Evolutionary conservation across 495 filamentous ascomycete species (phyloP).

Genomic region (Astrothelium macrocarpum): DNA sequence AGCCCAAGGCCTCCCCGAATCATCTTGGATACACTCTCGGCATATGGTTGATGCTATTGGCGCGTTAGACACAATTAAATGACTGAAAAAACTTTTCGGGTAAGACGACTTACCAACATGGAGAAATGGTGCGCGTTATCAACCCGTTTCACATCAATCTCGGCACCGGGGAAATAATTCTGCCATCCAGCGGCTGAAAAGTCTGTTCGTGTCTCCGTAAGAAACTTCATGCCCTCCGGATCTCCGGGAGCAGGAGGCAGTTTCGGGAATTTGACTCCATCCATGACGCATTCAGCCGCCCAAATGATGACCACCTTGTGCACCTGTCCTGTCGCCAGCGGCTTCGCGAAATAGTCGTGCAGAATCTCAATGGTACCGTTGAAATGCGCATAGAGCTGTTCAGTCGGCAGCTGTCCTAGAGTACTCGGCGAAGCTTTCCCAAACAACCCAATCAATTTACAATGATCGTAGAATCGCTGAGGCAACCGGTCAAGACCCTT

Average conservation of each 20-base stretch:
- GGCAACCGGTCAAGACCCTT: slow-evolving; percentile 26
- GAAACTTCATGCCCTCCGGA: not conserved
- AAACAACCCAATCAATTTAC: not conserved
- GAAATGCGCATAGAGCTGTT: not conserved
- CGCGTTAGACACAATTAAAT: not conserved
- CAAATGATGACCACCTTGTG: not conserved
- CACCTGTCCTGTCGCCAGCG: not conserved
- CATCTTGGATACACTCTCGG: not conserved
- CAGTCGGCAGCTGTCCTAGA: not conserved
- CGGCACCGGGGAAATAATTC: not conserved
- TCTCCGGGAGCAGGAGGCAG: not conserved
- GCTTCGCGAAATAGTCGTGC: not conserved
- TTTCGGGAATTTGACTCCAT: not conserved
- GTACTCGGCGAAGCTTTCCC: not conserved
- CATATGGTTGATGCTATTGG: not conserved
- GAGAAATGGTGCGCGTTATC: not conserved
- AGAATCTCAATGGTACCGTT: not conserved
- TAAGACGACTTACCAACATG: not conserved
- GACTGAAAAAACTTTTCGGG: not conserved
- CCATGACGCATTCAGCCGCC: not conserved
- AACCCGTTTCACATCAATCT: slow-evolving; percentile 1
- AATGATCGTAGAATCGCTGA: slow-evolving; percentile 3
- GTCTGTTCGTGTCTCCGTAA: not conserved
- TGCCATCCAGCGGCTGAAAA: not conserved
- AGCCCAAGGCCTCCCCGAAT: not conserved